Evolutionary conservation across 139 green algal genomes (phyloP), one percentile per base, ranked within the genome.

Genomic region (Chlamydomonas schloesseri): DNA sequence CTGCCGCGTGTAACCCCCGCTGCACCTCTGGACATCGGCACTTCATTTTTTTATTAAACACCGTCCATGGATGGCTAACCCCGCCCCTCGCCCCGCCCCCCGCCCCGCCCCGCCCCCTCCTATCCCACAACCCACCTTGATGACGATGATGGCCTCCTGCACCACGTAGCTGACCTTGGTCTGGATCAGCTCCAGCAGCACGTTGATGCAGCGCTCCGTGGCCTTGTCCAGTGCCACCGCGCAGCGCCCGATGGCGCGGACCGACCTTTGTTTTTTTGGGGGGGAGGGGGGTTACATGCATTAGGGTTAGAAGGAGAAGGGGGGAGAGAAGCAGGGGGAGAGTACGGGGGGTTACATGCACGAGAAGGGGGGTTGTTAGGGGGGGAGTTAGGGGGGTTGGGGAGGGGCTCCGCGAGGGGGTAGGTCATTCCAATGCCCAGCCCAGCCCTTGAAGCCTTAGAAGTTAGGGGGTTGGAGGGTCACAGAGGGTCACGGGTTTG

Each of bases 141-240:
- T 99, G 53, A 99, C 98, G 34, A 99, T 94, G 69, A 99, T 94
- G 3, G 95, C 93, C 91, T 99, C 98, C 89, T 99, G 98, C 71
- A 99, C 97, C 36, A 99, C 96, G 88, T 99, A 99, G 86, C 97
- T 98, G 77, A 99, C 97, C 87, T 97, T 97, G 55, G 93, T 98
- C 88, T 98, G 86, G 82, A 99, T 98, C 28, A 99, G 94, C 84
- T 99, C 98, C 83, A 99, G 92, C 88, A 99, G 95, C 84, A 99
- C 97, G 79, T 97, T 97, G 87, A 99, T 98, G 95, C 98, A 99
- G 33, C 94, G 93, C 93, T 99, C 93, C 18, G 98, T 95, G 13
- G 96, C 95, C 33, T 82, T 64, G 73, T 98, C 96, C 47, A 99
- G 90, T 46, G 87, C 94, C 62, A 99, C 93, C 5, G 98, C 98